Conservation (phyloP, 257 asterid genomes). For the Solanum chmielewskii region DNA sequence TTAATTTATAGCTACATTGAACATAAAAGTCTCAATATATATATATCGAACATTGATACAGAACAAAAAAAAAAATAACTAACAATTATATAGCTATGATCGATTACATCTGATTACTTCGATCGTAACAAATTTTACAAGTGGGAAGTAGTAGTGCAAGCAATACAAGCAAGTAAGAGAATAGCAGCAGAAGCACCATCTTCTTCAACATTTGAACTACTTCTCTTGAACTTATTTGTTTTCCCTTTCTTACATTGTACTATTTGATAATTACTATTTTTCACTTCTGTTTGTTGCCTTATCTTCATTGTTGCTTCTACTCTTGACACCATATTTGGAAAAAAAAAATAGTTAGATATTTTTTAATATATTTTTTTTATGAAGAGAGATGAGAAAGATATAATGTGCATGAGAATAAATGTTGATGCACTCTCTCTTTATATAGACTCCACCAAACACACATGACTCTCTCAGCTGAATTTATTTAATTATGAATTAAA, state of each 20-base stretch:
- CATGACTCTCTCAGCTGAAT: neutral
- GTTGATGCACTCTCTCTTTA: neutral
- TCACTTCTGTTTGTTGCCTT: slow-evolving; percentile 6
- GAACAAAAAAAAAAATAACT: neutral
- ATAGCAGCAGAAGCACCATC: slow-evolving; percentile 73
- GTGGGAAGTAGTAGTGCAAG: slow-evolving; percentile 16
- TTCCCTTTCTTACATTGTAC: slow-evolving; percentile 54
- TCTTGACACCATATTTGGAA: slow-evolving; percentile 51
- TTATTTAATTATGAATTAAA: neutral
- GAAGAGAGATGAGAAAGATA: neutral
- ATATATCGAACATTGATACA: neutral
- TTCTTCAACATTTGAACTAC: slow-evolving; percentile 49
- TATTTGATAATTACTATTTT: neutral
- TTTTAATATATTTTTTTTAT: neutral
- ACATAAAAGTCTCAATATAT: neutral
- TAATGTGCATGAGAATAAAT: neutral
- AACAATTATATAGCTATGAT: neutral
- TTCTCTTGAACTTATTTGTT: slow-evolving; percentile 51
- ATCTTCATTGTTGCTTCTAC: slow-evolving; percentile 28
- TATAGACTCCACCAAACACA: neutral
- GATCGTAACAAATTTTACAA: neutral
- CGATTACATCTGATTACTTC: neutral
- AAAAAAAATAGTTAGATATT: neutral
- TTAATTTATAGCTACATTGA: neutral
- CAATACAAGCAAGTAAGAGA: slow-evolving; percentile 62